phyloP scores from a whole-genome alignment of 225 moss, liverwort and hornwort species.

The Pleurozium schreberi region DNA sequence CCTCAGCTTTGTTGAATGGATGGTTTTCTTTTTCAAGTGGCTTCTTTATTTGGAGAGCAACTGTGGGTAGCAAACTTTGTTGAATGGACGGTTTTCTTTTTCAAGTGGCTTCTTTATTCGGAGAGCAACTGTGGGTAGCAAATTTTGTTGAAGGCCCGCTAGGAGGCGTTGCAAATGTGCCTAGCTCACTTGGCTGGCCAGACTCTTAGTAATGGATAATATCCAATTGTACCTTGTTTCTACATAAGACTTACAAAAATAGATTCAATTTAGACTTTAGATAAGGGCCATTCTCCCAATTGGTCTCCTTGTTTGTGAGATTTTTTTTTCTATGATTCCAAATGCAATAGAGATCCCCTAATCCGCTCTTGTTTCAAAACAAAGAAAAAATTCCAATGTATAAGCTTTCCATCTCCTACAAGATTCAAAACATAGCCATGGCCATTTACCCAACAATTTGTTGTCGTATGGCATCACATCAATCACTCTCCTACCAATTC shows the following conservation, averaged over 20 bases:
- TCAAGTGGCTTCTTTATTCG: rapidly evolving
- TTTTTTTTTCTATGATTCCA: not conserved
- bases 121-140: rapidly evolving
- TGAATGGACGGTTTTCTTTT: rapidly evolving
- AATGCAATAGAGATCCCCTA: rapidly evolving
- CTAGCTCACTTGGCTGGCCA: rapidly evolving
- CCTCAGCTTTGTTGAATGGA: rapidly evolving
- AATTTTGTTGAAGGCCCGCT: rapidly evolving
- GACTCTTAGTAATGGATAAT: not conserved
- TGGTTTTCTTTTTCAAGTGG: rapidly evolving
- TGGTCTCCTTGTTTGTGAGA: rapidly evolving
- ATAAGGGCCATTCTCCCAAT: no score
- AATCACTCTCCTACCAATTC: not conserved
- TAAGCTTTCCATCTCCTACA: not conserved
- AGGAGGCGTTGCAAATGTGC: rapidly evolving
- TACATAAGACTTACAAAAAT: not conserved
- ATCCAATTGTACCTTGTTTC: not conserved
- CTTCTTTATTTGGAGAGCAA: rapidly evolving
- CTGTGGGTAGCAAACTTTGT: rapidly evolving
- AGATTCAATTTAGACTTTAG: not conserved
- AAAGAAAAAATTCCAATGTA: not conserved
- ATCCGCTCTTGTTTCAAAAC: not conserved
- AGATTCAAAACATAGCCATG: not conserved
- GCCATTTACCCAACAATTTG: not conserved
- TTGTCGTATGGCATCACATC: not conserved